Conservation (phyloP, 768 basidiomycete genomes). For the Russula foetens region DNA sequence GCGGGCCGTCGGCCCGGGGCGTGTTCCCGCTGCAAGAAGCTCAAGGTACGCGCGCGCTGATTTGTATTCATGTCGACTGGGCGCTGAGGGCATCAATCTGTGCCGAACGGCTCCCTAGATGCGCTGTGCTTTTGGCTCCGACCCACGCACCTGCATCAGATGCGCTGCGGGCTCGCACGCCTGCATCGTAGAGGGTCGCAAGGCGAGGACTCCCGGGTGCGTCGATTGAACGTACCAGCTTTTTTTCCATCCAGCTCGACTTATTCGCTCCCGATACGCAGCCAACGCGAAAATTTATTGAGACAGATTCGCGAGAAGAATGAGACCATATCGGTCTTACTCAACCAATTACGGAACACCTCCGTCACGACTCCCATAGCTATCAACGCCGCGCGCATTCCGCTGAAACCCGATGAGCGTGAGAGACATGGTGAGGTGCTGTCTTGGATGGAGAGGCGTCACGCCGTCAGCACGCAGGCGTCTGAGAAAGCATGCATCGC, state of each 20-base stretch:
- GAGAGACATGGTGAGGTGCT: constrained; percentile 25
- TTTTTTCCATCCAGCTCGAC: not conserved
- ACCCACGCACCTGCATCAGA: constrained; percentile 10
- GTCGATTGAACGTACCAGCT: not conserved
- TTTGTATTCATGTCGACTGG: not conserved
- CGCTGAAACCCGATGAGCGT: constrained; percentile 22
- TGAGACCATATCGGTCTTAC: constrained; percentile 23
- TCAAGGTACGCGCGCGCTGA: constrained; percentile 21
- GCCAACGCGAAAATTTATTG: constrained; percentile 27
- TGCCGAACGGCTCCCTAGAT: not conserved
- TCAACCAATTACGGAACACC: constrained; percentile 24
- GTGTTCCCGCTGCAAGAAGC: constrained; percentile 24
- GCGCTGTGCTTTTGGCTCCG: constrained; percentile 16
- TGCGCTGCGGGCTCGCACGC: constrained; percentile 24
- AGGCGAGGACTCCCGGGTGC: constrained; percentile 29
- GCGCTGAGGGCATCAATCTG: not conserved
- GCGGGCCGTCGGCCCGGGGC: constrained; percentile 20
- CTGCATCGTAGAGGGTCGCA: constrained; percentile 28
- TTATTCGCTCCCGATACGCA: not conserved
- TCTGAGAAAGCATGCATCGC: constrained; percentile 20
- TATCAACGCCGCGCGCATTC: constrained; percentile 24
- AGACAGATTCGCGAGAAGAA: constrained; percentile 29
- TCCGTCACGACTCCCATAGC: constrained; percentile 26
- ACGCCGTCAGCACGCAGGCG: constrained; percentile 18
- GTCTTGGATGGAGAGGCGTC: constrained; percentile 26